Evolutionary conservation across 305 asterid species (phyloP), one percentile per base, ranked within the genome.

Genomic region (Rubia tinctorum): DNA sequence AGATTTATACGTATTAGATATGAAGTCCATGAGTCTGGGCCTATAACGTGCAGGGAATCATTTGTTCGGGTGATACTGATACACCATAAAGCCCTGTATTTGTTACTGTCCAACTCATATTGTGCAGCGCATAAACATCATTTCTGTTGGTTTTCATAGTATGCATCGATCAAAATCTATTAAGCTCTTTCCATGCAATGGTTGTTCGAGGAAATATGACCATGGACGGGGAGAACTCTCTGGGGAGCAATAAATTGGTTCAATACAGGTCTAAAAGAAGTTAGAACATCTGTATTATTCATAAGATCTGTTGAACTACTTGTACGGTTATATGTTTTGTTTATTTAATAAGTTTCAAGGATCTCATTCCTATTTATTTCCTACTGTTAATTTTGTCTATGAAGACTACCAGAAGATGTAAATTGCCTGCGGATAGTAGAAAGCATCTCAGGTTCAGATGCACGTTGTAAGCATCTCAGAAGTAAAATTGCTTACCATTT

Each of bases 381-480:
- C 82, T 69, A 75, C 71, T 40, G 65, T 17, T 14, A 61, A 53
- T 66, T 77, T 72, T 75, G 44, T 51, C 65, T 67, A 62, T 82
- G 86, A 74, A 95, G 99, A 74, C 80, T 88, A 77, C 91, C 96
- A 51, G 81, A 79, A 61, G 91, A 92, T 84, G 79, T 86, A 53
- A 92, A 87, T 78, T 89, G 94, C 85, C 82, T 95, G 89, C 85
- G 92, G 82, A 81, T 84, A 73, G 91, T 95, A 76, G 97, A 90
- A 80, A 84, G 90, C 72, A 83, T 90, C 69, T 71, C 77, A 18
- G 97, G 92, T 75, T 78, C 76, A 65, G 82, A 80, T 80, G 84
- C 68, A 64, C 91, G 96, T 62, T 79, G 87, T 73, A 92, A 92
- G 87, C 89, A 86, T 76, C 95, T 95, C 13, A 82, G 92, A 73